A percentile compares a stretch with the other conserved stretches of the same genome.
These are phyloP conservation scores for Hanseniaspora clermontiae DNA, from an alignment of 805 yeast genomes.

Conservation along the genomic window DNA sequence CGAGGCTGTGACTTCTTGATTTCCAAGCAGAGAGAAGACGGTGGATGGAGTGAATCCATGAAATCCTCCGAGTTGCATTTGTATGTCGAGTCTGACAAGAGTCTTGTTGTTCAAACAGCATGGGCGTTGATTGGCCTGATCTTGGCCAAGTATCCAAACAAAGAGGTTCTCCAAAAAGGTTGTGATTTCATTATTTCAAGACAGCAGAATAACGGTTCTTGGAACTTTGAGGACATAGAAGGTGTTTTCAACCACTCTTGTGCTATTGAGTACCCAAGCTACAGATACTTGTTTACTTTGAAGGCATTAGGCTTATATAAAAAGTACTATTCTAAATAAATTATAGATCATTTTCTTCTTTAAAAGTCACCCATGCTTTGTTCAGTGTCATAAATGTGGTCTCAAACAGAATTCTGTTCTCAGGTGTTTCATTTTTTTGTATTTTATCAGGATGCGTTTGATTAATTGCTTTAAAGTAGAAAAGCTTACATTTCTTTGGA, in stretches of 20 bases:
- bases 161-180: conserved; percentile 49
- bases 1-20: conserved; percentile 79
- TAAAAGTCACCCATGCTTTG: conserved; percentile 81
- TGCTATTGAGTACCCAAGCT: conserved; percentile 92
- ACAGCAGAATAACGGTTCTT: conserved; percentile 63
- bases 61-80: conserved; percentile 71
- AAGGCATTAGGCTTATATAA: conserved; percentile 77
- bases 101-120: conserved; percentile 77
- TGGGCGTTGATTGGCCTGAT: conserved; percentile 83
- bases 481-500: conserved; percentile 77
- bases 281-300: conserved; percentile 76
- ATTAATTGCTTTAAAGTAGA: conserved; percentile 81
- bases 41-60: conserved; percentile 97
- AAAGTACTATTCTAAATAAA: conserved; percentile 9
- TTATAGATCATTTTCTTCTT: conserved; percentile 39
- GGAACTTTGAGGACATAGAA: conserved; percentile 73
- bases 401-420: conserved; percentile 73
- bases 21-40: conserved; percentile 65
- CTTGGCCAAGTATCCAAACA: conserved; percentile 68
- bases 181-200: conserved; percentile 47
- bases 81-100: conserved; percentile 50
- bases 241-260: conserved; percentile 93
- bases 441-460: conserved; percentile 83
- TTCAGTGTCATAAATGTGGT: conserved; percentile 72
- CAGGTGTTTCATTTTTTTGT: conserved; percentile 41